Evolutionary conservation across 2,329 filamentous ascomycete genomes (phyloP).

Genomic region (Stemphylium lycopersici): DNA sequence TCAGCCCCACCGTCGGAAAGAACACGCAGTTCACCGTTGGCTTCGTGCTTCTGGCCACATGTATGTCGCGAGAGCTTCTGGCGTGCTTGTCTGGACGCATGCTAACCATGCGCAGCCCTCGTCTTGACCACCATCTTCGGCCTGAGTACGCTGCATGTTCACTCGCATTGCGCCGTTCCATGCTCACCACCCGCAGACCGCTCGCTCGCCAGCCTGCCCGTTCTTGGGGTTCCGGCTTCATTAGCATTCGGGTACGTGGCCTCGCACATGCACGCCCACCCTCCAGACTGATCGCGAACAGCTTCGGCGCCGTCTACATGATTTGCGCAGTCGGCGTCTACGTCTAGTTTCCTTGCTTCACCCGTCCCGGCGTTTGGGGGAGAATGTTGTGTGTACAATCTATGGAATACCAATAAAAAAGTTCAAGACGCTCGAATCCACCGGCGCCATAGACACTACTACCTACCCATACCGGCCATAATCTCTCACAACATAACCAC

Average conservation of each 20-base stretch:
- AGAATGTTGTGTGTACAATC: conserved; percentile 40
- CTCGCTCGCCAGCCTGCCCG: conserved; percentile 74
- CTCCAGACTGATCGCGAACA: conserved; percentile 49
- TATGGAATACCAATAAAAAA: conserved; percentile 49
- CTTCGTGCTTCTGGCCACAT: conserved; percentile 74
- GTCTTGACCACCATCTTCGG: conserved; percentile 80
- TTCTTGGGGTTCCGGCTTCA: conserved; percentile 85
- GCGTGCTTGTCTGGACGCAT: conserved; percentile 21
- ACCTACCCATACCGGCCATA: background rate
- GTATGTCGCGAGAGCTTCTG: conserved; percentile 47
- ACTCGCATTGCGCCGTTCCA: background rate
- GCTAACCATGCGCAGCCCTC: conserved; percentile 58
- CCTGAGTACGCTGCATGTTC: conserved; percentile 67
- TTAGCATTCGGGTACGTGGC: conserved; percentile 81
- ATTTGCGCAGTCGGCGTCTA: conserved; percentile 99
- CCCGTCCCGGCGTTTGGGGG: conserved; percentile 37
- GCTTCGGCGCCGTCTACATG: conserved; percentile 95
- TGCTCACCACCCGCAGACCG: conserved; percentile 74
- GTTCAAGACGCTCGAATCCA: conserved; percentile 27
- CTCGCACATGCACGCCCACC: conserved; percentile 3
- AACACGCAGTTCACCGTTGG: conserved; percentile 82
- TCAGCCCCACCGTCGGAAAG: conserved; percentile 80
- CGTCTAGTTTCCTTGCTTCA: conserved; percentile 66
- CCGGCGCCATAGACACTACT: conserved; percentile 8
- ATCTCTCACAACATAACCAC: background rate